Evolutionary conservation across 257 asterid genomes (phyloP).

Genomic region (Przewalskia tangutica): DNA sequence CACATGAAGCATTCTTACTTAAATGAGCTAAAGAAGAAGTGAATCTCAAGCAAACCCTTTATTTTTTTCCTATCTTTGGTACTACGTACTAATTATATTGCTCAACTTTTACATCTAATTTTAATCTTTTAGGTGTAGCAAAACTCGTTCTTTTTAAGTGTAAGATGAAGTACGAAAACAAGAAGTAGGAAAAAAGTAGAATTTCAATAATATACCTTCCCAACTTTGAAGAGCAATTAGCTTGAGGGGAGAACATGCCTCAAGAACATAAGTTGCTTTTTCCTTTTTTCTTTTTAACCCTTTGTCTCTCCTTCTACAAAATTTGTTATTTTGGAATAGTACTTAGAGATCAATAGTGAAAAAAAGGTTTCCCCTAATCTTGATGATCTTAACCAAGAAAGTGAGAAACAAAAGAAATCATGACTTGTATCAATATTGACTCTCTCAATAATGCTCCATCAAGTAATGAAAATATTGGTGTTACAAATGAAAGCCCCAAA

Average conservation of each 20-base stretch:
- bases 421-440: constrained; percentile 22
- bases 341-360: constrained; percentile 7
- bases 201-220: constrained; percentile 27
- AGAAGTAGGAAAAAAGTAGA: constrained; percentile 2
- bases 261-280: constrained; percentile 26
- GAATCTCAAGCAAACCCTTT: constrained; percentile 27
- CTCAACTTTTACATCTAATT: not conserved
- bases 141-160: not conserved
- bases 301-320: constrained; percentile 10
- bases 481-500: not conserved
- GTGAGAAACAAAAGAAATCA: not conserved
- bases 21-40: constrained; percentile 13
- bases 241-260: constrained; percentile 19
- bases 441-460: constrained; percentile 5
- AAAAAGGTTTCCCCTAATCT: not conserved
- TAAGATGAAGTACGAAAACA: not conserved
- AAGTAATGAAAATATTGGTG: not conserved
- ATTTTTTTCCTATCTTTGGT: constrained; percentile 7
- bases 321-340: constrained; percentile 10
- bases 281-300: constrained; percentile 17
- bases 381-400: constrained; percentile 10
- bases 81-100: constrained; percentile 1
- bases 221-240: constrained; percentile 24
- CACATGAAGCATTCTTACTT: constrained; percentile 11
- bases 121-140: constrained; percentile 5